Conservation (phyloP, 2,329 filamentous ascomycete genomes). For the Teratosphaeriaceae sp. region DNA sequence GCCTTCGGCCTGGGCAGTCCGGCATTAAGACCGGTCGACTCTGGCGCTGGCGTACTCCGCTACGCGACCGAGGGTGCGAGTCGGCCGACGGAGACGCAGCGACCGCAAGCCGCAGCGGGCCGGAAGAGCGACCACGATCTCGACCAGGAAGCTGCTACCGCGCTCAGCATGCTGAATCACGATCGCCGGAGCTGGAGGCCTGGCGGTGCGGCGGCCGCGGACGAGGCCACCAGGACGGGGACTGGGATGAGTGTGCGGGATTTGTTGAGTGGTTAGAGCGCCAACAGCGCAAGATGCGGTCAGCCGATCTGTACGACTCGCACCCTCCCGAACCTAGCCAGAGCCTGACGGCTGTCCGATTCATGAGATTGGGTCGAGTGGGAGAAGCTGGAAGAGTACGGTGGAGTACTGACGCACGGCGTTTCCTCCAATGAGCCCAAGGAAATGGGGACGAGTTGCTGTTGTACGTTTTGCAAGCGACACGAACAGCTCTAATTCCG, state of each 20-base stretch:
- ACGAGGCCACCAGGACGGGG: conserved; percentile 9
- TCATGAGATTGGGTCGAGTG: too few species aligned
- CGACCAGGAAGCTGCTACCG: conserved; percentile 73
- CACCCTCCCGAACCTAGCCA: too few species aligned
- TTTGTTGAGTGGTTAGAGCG: conserved; percentile 35
- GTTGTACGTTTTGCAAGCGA: too few species aligned
- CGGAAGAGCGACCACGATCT: conserved; percentile 29
- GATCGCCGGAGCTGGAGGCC: conserved; percentile 55
- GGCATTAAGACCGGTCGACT: conserved; percentile 51
- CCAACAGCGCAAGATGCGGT: too few species aligned
- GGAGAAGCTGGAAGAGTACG: too few species aligned
- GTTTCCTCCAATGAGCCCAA: too few species aligned
- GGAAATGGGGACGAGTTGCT: too few species aligned
- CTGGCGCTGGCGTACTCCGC: conserved; percentile 1
- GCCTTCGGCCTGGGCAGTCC: conserved; percentile 29
- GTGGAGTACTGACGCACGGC: too few species aligned
- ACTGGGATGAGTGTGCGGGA: conserved; percentile 41
- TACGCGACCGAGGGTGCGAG: conserved; percentile 19
- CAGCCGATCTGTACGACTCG: too few species aligned
- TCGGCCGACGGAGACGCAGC: conserved; percentile 20
- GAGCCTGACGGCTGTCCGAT: too few species aligned
- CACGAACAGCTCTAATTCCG: too few species aligned
- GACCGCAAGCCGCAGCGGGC: neutral
- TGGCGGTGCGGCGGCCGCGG: conserved; percentile 6
- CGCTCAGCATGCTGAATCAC: conserved; percentile 78